Evolutionary conservation across 2,329 filamentous ascomycete genomes (phyloP), one percentile per base, ranked within the genome.

Genomic region (Podosphaera aphanis): DNA sequence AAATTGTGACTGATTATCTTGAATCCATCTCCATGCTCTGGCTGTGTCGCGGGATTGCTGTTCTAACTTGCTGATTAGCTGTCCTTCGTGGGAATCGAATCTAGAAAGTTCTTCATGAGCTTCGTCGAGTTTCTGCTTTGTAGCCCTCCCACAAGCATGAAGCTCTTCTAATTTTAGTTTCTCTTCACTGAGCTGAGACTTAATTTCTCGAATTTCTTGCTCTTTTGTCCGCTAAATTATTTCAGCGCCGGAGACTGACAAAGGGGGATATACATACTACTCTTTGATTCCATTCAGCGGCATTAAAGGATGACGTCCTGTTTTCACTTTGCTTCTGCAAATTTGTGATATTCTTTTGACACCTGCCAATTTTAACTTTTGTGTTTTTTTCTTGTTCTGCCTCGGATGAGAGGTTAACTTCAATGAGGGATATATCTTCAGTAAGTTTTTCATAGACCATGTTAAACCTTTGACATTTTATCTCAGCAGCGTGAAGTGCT

Each of bases 21-120:
- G 71, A 44, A 95, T 69, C 86, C 88, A 98, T 37, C 77, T 68
- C 76, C 83, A 93, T 2, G 77, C 84, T 51, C 59, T 65, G 10
- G 71, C 70, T 2, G 79, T 74, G 47, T 94, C 81, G 0, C 58
- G 58, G 10, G 77, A 79, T 0, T 70, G 15, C 5, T 58, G 66
- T 45, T 66, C 66, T 46, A 98, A 68, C 51, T 79, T 74, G 43
- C 63, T 73, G 46, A 80, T 65, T 52, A 83, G 78, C 55, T 82
- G 79, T 5, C 85, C 86, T 49, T 77, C 68, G 53, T 81, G 73
- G 1, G 83, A 88, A 43, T 83, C 69, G 13, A 93, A 67, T 16
- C 65, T 69, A 20, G 66, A 60, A 19, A 83, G 59, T 15, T 76
- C 69, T 2, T 55, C 52, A 51, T 72, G 50, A 1, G 68, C 56